These are phyloP conservation scores for Colletotrichum siamense DNA, from an alignment of 2,329 filamentous ascomycete species.

Conservation along the genomic window DNA sequence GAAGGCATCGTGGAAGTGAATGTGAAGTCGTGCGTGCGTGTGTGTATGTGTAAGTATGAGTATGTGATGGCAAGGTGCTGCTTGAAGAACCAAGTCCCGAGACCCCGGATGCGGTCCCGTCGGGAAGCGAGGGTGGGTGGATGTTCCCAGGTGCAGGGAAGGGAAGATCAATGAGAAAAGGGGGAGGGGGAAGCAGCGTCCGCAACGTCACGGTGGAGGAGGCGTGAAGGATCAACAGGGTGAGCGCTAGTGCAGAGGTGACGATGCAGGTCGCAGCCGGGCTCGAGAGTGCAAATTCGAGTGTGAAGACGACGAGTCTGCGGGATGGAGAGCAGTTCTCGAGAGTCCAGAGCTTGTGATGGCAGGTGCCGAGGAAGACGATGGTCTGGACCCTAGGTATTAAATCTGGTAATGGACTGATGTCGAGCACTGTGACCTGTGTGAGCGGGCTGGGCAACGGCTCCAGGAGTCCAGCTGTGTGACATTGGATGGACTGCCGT, in stretches of 20 bases:
- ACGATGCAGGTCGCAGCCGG: background rate
- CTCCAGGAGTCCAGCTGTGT: background rate
- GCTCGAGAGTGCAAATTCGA: background rate
- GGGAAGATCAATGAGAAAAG: background rate
- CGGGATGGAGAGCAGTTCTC: background rate
- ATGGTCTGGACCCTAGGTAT: background rate
- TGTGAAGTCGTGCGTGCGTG: background rate
- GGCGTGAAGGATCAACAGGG: constrained; percentile 4
- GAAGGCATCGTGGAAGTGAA: constrained; percentile 10
- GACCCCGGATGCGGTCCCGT: background rate
- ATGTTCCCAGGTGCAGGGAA: background rate
- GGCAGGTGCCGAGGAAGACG: background rate
- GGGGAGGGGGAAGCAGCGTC: background rate
- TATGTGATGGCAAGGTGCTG: background rate
- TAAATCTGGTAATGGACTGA: background rate
- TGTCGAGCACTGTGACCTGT: background rate
- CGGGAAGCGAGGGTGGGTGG: constrained; percentile 12
- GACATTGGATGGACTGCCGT: background rate
- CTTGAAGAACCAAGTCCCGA: background rate
- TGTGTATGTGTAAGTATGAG: background rate
- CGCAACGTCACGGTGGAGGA: background rate
- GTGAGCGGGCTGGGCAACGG: background rate
- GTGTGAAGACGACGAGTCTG: background rate
- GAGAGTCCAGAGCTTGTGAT: background rate
- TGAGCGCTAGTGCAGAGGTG: background rate